phyloP scores from a whole-genome alignment of 1,284 basidiomycete species.

The Xerocomus minutiporus region DNA sequence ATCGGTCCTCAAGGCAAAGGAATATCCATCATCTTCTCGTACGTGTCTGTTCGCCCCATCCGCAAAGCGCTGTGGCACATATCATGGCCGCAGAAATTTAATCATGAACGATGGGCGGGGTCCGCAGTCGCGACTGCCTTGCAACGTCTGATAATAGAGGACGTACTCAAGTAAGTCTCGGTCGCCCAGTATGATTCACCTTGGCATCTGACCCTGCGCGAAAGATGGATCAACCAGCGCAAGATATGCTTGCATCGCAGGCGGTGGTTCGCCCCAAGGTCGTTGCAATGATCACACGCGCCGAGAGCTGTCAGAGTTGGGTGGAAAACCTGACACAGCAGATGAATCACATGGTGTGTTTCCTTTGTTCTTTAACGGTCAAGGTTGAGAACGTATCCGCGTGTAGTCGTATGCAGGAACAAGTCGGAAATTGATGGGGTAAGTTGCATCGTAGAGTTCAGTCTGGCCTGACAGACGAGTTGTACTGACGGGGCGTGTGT shows the following conservation, averaged over 20 bases:
- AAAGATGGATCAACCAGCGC: not conserved
- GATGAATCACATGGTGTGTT: not conserved
- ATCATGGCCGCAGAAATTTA: not conserved
- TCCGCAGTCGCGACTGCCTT: not conserved
- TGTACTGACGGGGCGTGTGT: not conserved
- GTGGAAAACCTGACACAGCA: not conserved
- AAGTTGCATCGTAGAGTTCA: not conserved
- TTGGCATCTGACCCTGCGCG: not conserved
- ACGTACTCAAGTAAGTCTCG: too few species aligned
- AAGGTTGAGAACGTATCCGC: not conserved
- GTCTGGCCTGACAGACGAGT: not conserved
- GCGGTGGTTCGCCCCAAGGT: not conserved
- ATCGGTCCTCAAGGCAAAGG: not conserved
- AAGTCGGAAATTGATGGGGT: not conserved
- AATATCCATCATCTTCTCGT: not conserved
- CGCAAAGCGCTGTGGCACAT: not conserved
- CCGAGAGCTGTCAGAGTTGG: not conserved
- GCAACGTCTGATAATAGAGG: not conserved
- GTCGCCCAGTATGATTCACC: not conserved
- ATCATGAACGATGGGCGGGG: not conserved
- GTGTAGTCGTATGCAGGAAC: not conserved
- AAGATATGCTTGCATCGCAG: not conserved
- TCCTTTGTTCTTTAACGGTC: not conserved
- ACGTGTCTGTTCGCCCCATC: not conserved
- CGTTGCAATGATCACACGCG: not conserved